Evolutionary conservation across 2,329 filamentous ascomycete genomes (phyloP).

Genomic region (Aspergillus bombycis): DNA sequence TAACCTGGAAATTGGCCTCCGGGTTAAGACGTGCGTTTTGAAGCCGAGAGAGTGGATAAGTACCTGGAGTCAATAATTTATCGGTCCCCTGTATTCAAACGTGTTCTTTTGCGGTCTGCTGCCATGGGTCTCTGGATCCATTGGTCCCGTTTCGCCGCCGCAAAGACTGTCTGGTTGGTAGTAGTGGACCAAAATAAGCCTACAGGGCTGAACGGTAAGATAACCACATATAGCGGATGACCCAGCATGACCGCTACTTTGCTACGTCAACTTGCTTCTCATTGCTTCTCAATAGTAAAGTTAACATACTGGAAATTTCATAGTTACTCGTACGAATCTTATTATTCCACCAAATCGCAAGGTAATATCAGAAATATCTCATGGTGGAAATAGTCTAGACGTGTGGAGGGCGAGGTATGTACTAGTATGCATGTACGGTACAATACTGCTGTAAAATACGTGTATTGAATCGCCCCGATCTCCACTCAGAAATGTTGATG

Average conservation of each 20-base stretch:
- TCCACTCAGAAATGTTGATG: conserved; percentile 16
- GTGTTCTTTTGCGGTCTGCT: conserved; percentile 27
- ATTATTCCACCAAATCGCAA: background rate
- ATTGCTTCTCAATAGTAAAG: background rate
- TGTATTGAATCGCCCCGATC: background rate
- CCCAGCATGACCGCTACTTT: conserved; percentile 4
- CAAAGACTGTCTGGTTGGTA: conserved; percentile 11
- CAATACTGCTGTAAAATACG: background rate
- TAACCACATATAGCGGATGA: conserved; percentile 6
- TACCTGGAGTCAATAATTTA: conserved; percentile 6
- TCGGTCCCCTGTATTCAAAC: conserved; percentile 20
- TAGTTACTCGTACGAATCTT: background rate
- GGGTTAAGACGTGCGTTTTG: conserved; percentile 5
- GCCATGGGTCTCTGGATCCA: conserved; percentile 14
- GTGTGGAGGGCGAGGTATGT: background rate
- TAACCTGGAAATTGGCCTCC: conserved; percentile 7
- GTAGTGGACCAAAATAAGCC: conserved; percentile 12
- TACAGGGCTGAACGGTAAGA: conserved; percentile 26
- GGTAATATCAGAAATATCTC: background rate
- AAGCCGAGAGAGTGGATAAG: conserved; percentile 3
- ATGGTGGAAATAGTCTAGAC: background rate
- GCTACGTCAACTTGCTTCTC: background rate
- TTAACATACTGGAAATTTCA: background rate
- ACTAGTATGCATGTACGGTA: background rate
- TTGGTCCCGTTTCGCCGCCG: conserved; percentile 8